phyloP scores from a whole-genome alignment of 768 basidiomycete species.

The Leccinum arenicola region DNA sequence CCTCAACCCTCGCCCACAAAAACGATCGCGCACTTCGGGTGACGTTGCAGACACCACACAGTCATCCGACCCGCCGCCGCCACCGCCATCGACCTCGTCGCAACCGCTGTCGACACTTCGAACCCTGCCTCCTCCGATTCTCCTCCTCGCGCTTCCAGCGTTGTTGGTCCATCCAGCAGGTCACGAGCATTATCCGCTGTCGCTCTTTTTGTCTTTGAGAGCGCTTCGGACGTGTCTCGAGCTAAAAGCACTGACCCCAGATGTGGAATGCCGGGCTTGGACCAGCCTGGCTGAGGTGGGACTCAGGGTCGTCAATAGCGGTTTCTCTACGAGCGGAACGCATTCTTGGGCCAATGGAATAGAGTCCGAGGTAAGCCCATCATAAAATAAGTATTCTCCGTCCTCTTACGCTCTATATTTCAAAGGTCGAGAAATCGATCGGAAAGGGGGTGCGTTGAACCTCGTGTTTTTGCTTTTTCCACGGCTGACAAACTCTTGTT shows the following conservation, averaged over 20 bases:
- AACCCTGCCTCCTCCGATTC: slow-evolving; percentile 40
- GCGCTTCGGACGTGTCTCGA: slow-evolving; percentile 57
- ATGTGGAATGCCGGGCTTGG: slow-evolving; percentile 70
- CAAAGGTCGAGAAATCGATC: slow-evolving; percentile 58
- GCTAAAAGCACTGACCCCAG: slow-evolving; percentile 47
- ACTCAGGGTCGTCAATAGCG: slow-evolving; percentile 50
- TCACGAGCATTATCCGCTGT: slow-evolving; percentile 51
- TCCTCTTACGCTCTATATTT: neutral
- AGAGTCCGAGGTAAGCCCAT: slow-evolving; percentile 47
- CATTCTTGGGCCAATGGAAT: slow-evolving; percentile 48
- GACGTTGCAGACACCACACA: neutral
- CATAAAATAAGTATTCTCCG: neutral
- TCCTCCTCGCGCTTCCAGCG: slow-evolving; percentile 61
- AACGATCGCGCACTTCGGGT: slow-evolving; percentile 30
- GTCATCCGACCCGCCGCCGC: neutral
- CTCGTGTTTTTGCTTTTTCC: neutral
- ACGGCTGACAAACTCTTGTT: neutral
- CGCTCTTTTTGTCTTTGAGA: slow-evolving; percentile 53
- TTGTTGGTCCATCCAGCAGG: slow-evolving; percentile 64
- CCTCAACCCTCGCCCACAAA: slow-evolving; percentile 33
- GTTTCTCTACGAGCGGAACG: slow-evolving; percentile 36
- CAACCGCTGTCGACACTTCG: slow-evolving; percentile 17
- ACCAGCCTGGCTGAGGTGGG: slow-evolving; percentile 68
- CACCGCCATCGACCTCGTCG: neutral
- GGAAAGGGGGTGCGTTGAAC: slow-evolving; percentile 60